Percentiles rank a stretch among this genome's conserved stretches.
phyloP scores from a whole-genome alignment of 352 stramenopile genomes.

The Globisporangium canariense region DNA sequence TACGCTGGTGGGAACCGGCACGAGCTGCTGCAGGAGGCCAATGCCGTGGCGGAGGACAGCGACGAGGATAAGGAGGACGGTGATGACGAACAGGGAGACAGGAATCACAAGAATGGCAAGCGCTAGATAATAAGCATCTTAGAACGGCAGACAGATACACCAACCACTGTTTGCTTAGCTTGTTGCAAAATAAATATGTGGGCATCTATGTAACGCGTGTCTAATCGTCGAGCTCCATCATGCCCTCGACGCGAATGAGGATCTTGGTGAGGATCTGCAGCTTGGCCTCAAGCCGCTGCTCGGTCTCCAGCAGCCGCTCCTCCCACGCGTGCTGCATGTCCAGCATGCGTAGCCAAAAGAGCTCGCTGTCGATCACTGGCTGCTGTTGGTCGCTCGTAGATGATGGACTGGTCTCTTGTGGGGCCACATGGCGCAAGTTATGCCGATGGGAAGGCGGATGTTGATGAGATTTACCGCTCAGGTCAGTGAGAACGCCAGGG shows the following conservation, averaged over 20 bases:
- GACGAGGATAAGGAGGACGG: conserved; percentile 3
- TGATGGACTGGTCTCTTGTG: background rate
- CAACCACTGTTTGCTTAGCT: background rate
- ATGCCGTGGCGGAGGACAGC: conserved; percentile 12
- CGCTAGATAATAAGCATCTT: background rate
- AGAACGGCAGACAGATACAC: background rate
- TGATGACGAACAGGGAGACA: background rate
- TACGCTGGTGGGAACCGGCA: conserved; percentile 1
- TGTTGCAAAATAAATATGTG: background rate
- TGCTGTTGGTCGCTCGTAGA: background rate
- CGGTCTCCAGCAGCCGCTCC: conserved; percentile 50
- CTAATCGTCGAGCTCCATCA: conserved; percentile 49
- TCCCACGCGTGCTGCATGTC: conserved; percentile 65
- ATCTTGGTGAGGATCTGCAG: conserved; percentile 69
- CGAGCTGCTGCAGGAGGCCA: conserved; percentile 12
- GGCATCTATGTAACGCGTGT: no score
- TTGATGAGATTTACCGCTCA: background rate
- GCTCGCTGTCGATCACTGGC: conserved; percentile 31
- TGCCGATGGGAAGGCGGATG: background rate
- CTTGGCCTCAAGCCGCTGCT: conserved; percentile 66
- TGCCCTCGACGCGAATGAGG: conserved; percentile 51
- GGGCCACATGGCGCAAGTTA: background rate
- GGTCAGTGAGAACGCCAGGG: background rate
- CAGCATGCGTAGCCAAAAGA: conserved; percentile 42
- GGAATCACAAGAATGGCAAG: background rate